Base-by-base conservation (phyloP, 768 basidiomycete genomes). In the Boletus bicolor region DNA sequence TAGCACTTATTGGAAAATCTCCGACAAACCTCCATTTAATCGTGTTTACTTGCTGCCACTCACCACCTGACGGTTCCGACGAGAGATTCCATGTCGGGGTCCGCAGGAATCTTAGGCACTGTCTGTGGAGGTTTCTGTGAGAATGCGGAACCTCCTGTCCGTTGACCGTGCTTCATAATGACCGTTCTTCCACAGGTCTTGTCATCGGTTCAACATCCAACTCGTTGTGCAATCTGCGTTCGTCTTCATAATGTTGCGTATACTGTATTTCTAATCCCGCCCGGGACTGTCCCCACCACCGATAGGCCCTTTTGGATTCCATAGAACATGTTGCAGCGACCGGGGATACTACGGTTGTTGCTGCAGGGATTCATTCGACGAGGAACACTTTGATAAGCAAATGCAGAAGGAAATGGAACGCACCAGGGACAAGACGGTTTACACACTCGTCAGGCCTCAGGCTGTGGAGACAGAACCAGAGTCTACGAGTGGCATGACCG, bases 281-380 rank as follows among this genome's bases (percentile, higher is more conserved):
- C 28, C 15, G 30, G 32, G 5, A 17, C n/a, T 34, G 21, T 28
- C 32, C 12, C 15, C 17, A 19, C 35, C 19, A 48, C 11, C n/a
- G 14, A 21, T 35, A 64, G 59, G 55, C 2, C 38, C 51, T 9
- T 44, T 57, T 21, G 57, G 60, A 15, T 37, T 58, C 36, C 47
- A 44, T 35, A 55, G 42, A 42, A 43, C 19, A 11, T 63, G 56
- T 32, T 68, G 53, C 38, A 56, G 54, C 42, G 21, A 55, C 24
- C 56, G 52, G 24, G 57, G 65, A 10, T 66, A 34, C 37, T 68
- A 56, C 21, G 58, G 67, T 8, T 55, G 53, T 53, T 66, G 57
- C 46, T 60, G 56, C 41, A 43, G 42, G n/a, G 56, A 57, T 49
- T 56, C 61, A 3, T 58, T 61, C 37, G 52, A 68, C 38, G 62